Evolutionary conservation across 306 rosid genomes (phyloP).

Genomic region (Sicyos edulis): DNA sequence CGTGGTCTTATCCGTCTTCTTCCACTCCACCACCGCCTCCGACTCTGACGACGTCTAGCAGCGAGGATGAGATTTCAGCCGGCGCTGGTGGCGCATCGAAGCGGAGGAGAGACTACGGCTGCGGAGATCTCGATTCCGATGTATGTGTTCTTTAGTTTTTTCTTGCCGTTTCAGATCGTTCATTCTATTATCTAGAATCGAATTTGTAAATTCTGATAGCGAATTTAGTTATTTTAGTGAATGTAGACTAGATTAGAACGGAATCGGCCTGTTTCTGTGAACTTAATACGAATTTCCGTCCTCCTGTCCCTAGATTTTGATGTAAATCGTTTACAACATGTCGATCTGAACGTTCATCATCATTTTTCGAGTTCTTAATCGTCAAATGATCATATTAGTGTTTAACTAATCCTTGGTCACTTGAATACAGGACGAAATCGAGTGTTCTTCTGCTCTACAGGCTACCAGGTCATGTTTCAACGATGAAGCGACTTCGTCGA

Average conservation of each 20-base stretch:
- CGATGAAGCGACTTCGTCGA: constrained; percentile 27
- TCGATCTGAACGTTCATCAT: neutral
- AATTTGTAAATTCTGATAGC: neutral
- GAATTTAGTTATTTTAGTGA: neutral
- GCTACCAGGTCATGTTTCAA: constrained; percentile 2
- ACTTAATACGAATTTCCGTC: neutral
- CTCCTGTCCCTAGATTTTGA: neutral
- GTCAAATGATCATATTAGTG: too few species aligned
- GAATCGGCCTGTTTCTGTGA: neutral
- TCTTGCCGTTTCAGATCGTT: neutral
- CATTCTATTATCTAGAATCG: neutral
- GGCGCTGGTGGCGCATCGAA: constrained; percentile 25
- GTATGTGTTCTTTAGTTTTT: constrained; percentile 14
- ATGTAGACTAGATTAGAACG: neutral
- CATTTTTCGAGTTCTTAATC: too few species aligned
- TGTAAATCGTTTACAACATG: neutral
- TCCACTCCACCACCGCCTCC: constrained; percentile 24
- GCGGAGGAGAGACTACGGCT: constrained; percentile 27
- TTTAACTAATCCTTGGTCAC: neutral
- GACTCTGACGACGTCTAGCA: constrained; percentile 24
- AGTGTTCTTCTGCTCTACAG: constrained; percentile 12
- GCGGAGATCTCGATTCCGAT: constrained; percentile 31
- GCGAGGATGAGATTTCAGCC: constrained; percentile 28
- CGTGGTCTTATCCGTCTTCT: constrained; percentile 31
- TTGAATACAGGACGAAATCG: constrained; percentile 30